Conservation (phyloP, 2,329 filamentous ascomycete species). For the Emergomyces pasteurianus region DNA sequence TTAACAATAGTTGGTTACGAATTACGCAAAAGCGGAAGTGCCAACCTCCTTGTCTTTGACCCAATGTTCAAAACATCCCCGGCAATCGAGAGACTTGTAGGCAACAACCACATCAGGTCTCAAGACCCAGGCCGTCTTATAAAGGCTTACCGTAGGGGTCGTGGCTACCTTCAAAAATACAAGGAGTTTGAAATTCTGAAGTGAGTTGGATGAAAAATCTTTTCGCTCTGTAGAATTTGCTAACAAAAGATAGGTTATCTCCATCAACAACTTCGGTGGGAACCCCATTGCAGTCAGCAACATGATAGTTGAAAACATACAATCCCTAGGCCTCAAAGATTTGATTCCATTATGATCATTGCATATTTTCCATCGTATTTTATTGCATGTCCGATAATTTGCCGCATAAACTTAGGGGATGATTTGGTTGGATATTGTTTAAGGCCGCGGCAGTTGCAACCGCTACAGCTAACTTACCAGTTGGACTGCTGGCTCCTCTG, state of each 20-base stretch:
- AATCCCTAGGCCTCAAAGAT: background rate
- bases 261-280: background rate
- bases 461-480: background rate
- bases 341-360: background rate
- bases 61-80: constrained; percentile 64
- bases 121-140: constrained; percentile 45
- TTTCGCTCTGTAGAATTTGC: background rate
- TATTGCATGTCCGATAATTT: background rate
- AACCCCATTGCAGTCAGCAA: background rate
- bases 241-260: background rate
- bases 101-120: constrained; percentile 29
- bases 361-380: background rate
- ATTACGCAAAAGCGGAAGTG: constrained; percentile 48
- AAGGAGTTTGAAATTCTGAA: constrained; percentile 68
- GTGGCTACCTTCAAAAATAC: constrained; percentile 56
- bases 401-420: background rate
- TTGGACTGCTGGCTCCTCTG: background rate
- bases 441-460: background rate
- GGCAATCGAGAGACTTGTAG: constrained; percentile 47
- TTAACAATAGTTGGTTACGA: constrained; percentile 83
- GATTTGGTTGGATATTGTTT: background rate
- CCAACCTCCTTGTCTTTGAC: constrained; percentile 75
- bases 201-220: constrained; percentile 29
- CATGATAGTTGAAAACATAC: background rate
- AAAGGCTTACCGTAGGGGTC: constrained; percentile 60